Evolutionary conservation across 371 early-diverging fungal genomes (phyloP).

Genomic region (Cokeromyces recurvatus): DNA sequence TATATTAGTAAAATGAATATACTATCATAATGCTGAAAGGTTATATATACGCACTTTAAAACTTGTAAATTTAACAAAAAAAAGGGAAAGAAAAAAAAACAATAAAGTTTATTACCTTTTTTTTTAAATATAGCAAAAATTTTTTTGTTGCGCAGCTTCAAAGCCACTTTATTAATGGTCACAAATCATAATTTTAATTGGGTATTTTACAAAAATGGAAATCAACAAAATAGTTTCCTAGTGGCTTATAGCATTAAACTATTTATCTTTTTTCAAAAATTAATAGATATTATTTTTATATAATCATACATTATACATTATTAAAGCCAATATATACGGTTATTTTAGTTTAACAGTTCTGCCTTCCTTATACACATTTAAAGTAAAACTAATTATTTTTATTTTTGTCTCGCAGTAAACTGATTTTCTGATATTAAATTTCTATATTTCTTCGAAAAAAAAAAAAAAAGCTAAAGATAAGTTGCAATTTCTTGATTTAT

Average conservation of each 20-base stretch:
- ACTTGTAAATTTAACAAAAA: not conserved
- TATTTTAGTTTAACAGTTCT: too few relatives aligned
- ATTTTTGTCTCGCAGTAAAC: too few relatives aligned
- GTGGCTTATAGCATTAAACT: constrained; percentile 2
- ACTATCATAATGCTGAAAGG: not conserved
- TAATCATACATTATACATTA: too few relatives aligned
- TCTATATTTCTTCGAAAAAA: too few relatives aligned
- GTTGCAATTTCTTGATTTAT: too few relatives aligned
- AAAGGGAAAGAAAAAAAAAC: constrained; percentile 7
- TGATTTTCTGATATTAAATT: too few relatives aligned
- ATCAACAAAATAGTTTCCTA: constrained; percentile 1
- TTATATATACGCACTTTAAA: constrained; percentile 8
- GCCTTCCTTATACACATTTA: too few relatives aligned
- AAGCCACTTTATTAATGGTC: constrained; percentile 11
- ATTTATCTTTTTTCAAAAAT: too few relatives aligned
- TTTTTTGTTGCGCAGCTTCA: constrained; percentile 11
- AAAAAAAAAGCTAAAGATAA: too few relatives aligned
- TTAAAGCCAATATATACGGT: too few relatives aligned
- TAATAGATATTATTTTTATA: too few relatives aligned
- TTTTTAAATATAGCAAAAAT: constrained; percentile 3
- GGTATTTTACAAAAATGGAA: constrained; percentile 5
- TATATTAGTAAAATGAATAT: not conserved
- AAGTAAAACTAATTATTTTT: too few relatives aligned
- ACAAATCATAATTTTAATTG: constrained; percentile 5
- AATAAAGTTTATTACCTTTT: not conserved